A percentile compares a stretch with the other conserved stretches of the same genome.
Evolutionary conservation across 1,284 basidiomycete genomes (phyloP).

Genomic region (Boletus albobrunnescens): DNA sequence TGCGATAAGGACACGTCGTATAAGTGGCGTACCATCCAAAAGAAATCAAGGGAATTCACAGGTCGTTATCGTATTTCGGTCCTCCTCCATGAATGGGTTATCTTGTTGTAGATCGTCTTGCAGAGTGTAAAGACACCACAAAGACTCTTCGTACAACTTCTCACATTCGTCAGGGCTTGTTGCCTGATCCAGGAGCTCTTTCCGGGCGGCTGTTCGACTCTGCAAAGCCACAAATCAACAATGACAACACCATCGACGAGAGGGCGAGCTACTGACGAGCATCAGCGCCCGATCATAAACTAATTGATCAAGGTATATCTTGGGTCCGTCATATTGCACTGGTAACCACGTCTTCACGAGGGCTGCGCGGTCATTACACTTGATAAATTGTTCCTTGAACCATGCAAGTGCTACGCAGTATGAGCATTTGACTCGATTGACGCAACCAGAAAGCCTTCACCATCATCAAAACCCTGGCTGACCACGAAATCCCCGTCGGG

Average conservation of each 20-base stretch:
- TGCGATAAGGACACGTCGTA: slow-evolving; percentile 24
- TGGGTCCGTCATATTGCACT: slow-evolving; percentile 64
- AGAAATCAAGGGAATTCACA: slow-evolving; percentile 48
- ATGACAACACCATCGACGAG: not conserved
- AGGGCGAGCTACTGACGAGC: slow-evolving; percentile 45
- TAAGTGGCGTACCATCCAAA: not conserved
- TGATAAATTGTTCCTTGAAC: slow-evolving; percentile 76
- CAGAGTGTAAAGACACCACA: slow-evolving; percentile 89
- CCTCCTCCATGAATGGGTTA: slow-evolving; percentile 82
- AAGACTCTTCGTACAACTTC: slow-evolving; percentile 89
- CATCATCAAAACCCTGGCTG: slow-evolving; percentile 75
- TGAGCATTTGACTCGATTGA: not conserved
- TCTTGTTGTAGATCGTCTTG: slow-evolving; percentile 88
- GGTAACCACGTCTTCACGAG: slow-evolving; percentile 81
- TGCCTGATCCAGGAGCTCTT: slow-evolving; percentile 83
- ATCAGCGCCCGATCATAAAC: slow-evolving; percentile 75
- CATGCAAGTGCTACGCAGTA: slow-evolving; percentile 54
- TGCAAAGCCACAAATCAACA: slow-evolving; percentile 33
- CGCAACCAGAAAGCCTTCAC: slow-evolving; percentile 37
- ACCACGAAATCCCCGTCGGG: slow-evolving; percentile 67
- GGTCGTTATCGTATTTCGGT: slow-evolving; percentile 74
- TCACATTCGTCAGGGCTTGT: slow-evolving; percentile 80
- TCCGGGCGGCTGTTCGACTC: slow-evolving; percentile 89
- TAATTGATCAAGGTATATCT: slow-evolving; percentile 76
- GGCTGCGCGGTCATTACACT: slow-evolving; percentile 70